phyloP scores from a whole-genome alignment of 2,329 filamentous ascomycete genomes.

The Plenodomus lindquistii region DNA sequence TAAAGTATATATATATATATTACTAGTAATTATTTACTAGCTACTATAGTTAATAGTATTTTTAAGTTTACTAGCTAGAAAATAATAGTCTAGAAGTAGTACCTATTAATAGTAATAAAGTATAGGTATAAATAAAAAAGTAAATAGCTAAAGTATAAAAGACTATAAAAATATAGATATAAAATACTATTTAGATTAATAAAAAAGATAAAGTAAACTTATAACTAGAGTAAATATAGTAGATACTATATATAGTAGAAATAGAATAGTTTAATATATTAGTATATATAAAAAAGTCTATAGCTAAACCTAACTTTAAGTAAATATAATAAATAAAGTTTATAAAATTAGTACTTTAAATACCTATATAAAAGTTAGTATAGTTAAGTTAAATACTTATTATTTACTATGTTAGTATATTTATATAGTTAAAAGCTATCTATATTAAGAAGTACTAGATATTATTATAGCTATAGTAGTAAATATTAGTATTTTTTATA shows the following conservation, averaged over 20 bases:
- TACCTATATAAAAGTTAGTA: constrained; percentile 14
- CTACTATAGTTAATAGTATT: background rate
- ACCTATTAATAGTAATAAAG: background rate
- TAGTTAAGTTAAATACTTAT: constrained; percentile 14
- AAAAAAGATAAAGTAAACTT: too few species aligned
- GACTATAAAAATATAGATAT: background rate
- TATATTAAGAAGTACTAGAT: too few species aligned
- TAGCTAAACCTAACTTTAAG: constrained; percentile 4
- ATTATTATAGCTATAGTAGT: constrained; percentile 13
- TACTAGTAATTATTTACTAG: background rate
- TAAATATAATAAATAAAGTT: constrained; percentile 7
- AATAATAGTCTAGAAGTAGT: background rate
- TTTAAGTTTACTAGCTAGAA: background rate
- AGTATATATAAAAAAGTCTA: constrained; percentile 13
- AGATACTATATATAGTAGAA: constrained; percentile 16
- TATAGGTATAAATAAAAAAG: background rate
- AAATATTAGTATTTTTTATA: constrained; percentile 25
- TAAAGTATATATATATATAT: background rate
- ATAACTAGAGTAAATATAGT: too few species aligned
- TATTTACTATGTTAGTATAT: constrained; percentile 9
- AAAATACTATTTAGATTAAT: too few species aligned
- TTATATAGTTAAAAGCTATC: constrained; percentile 12
- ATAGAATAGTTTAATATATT: constrained; percentile 15
- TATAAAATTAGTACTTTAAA: constrained; percentile 14
- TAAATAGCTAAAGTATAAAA: background rate